phyloP scores from a whole-genome alignment of 2,329 filamentous ascomycete species.

The Microcyclospora pomicola region DNA sequence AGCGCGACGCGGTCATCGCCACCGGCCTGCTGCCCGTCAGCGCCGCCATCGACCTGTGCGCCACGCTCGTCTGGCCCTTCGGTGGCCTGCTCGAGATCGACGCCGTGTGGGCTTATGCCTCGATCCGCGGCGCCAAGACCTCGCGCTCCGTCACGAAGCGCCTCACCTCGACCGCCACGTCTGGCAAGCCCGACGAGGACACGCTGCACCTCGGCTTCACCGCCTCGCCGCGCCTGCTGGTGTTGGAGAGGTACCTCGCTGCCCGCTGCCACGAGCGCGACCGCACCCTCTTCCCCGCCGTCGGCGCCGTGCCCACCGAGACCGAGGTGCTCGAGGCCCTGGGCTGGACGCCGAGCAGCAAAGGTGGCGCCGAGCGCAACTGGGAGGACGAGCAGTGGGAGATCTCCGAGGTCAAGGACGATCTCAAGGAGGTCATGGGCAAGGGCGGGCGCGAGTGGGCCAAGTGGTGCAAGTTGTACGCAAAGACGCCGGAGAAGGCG shows the following conservation, averaged over 20 bases:
- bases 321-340: constrained; percentile 29
- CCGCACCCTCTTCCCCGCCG: constrained; percentile 22
- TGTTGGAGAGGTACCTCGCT: constrained; percentile 27
- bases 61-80: constrained; percentile 25
- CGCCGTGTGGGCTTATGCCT: constrained; percentile 26
- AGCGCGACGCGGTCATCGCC: constrained; percentile 29
- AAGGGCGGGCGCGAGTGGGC: constrained; percentile 30
- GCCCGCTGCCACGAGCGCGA: constrained; percentile 26
- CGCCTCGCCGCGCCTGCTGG: constrained; percentile 22
- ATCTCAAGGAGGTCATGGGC: constrained; percentile 25
- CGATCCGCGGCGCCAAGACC: constrained; percentile 33
- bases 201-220: constrained; percentile 25
- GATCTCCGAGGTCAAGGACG: constrained; percentile 27
- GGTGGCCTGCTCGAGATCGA: constrained; percentile 25
- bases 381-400: constrained; percentile 35
- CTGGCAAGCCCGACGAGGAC: constrained; percentile 17
- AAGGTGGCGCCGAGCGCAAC: constrained; percentile 21
- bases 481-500: constrained; percentile 27
- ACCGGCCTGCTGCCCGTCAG: constrained; percentile 29
- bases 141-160: constrained; percentile 27
- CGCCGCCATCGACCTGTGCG: constrained; percentile 22
- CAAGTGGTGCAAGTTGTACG: constrained; percentile 25
- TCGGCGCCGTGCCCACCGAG: constrained; percentile 23
- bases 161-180: constrained; percentile 11
- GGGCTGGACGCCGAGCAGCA: constrained; percentile 28